Percentiles rank a stretch among this genome's conserved stretches.
phyloP scores from a whole-genome alignment of 1,284 basidiomycete genomes.

The Marasmius oreades region DNA sequence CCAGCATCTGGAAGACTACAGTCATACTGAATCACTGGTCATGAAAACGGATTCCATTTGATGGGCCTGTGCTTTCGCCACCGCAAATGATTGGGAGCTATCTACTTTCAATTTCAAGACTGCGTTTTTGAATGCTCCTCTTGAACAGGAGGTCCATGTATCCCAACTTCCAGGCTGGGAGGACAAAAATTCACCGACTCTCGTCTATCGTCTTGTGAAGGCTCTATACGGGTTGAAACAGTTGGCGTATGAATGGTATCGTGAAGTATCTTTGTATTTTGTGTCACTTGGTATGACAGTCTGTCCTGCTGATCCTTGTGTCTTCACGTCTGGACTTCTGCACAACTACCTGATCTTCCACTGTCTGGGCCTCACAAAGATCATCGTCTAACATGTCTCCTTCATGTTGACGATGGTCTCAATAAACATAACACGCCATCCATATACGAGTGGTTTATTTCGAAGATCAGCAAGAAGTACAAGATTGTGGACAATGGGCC shows the following conservation, averaged over 20 bases:
- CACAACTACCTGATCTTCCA: background rate
- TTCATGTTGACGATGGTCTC: background rate
- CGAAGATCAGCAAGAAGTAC: background rate
- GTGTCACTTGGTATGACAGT: conserved; percentile 19
- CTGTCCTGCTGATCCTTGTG: conserved; percentile 20
- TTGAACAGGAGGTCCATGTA: conserved; percentile 31
- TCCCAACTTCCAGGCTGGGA: conserved; percentile 26
- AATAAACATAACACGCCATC: background rate
- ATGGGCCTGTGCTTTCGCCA: conserved; percentile 26
- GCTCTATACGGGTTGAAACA: conserved; percentile 37
- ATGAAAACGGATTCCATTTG: conserved; percentile 26
- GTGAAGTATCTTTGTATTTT: conserved; percentile 21
- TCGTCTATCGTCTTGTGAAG: conserved; percentile 18
- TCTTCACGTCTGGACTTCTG: conserved; percentile 9
- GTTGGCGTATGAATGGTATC: conserved; percentile 30
- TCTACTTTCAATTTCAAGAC: no score
- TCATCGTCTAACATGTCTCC: background rate
- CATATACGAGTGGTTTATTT: background rate
- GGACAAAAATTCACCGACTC: conserved; percentile 4
- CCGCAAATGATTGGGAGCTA: conserved; percentile 22
- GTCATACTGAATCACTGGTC: conserved; percentile 34
- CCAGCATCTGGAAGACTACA: conserved; percentile 26
- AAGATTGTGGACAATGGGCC: background rate
- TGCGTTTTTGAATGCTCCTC: conserved; percentile 32
- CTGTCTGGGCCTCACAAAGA: background rate